Conservation (phyloP, 2,329 filamentous ascomycete species). For the Didymellaceae sp. region DNA sequence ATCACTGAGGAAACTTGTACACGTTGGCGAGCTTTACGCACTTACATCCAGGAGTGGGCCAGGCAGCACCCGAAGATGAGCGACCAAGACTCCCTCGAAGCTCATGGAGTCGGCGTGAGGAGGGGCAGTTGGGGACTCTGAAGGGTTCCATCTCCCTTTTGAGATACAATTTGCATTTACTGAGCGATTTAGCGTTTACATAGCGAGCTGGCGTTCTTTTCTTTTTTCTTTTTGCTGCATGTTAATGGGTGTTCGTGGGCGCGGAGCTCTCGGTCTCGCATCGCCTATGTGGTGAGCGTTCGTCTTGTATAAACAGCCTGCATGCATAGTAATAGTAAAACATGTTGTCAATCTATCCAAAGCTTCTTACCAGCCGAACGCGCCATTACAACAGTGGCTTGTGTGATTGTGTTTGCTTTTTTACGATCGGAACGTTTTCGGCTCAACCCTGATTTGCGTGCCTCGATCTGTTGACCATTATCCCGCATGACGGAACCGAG, state of each 20-base stretch:
- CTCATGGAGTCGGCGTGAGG: constrained; percentile 53
- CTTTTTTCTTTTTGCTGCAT: not conserved
- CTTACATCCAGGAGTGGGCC: constrained; percentile 90
- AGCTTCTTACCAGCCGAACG: not conserved
- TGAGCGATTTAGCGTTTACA: constrained; percentile 29
- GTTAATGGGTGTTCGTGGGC: not conserved
- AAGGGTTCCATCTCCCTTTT: not conserved
- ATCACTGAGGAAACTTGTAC: constrained; percentile 62
- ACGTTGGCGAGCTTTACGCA: constrained; percentile 81
- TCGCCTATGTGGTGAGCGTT: not conserved
- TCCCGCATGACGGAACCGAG: not conserved
- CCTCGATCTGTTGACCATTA: not conserved
- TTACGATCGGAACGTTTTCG: not conserved
- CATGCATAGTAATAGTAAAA: not conserved
- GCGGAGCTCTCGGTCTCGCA: not conserved
- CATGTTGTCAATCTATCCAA: not conserved
- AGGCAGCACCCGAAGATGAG: constrained; percentile 78
- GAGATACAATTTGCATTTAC: constrained; percentile 18
- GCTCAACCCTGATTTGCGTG: not conserved
- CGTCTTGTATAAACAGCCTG: not conserved
- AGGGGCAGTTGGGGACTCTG: constrained; percentile 57
- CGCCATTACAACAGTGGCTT: not conserved
- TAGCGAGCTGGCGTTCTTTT: constrained; percentile 14
- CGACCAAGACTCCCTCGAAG: constrained; percentile 38
- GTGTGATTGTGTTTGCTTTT: not conserved